phyloP scores from a whole-genome alignment of 345 rosid genomes.

The Murraya koenigii region DNA sequence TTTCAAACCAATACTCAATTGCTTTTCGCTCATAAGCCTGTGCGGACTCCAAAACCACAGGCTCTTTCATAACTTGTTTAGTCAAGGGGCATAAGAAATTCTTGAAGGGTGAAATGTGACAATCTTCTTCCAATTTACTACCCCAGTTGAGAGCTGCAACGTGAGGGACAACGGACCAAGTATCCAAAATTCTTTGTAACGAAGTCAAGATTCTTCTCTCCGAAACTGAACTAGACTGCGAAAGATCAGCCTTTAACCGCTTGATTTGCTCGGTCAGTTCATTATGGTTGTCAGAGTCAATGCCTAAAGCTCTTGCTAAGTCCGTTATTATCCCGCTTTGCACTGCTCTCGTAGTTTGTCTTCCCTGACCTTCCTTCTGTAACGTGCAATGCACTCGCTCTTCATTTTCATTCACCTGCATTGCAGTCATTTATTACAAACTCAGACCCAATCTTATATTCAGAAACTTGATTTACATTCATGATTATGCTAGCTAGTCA shows the following conservation, averaged over 20 bases:
- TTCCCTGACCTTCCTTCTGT: conserved; percentile 36
- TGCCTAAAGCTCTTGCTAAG: conserved; percentile 40
- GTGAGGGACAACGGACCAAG: conserved; percentile 21
- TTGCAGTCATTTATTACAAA: neutral
- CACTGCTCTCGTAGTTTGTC: conserved; percentile 36
- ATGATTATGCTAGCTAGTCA: too few relatives aligned
- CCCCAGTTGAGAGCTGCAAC: conserved; percentile 6
- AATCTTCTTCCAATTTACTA: conserved; percentile 30
- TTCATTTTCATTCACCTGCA: conserved; percentile 43
- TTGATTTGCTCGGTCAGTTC: conserved; percentile 36
- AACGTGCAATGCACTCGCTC: conserved; percentile 34
- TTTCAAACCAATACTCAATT: conserved; percentile 35
- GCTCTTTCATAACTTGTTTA: conserved; percentile 48
- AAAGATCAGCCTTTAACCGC: conserved; percentile 26
- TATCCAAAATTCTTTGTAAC: conserved; percentile 31
- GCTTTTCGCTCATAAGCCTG: conserved; percentile 46
- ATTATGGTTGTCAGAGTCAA: conserved; percentile 21
- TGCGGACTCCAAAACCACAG: conserved; percentile 41
- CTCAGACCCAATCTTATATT: neutral
- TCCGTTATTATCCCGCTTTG: conserved; percentile 45
- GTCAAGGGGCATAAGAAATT: conserved; percentile 45
- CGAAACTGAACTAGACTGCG: conserved; percentile 9
- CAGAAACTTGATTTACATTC: too few relatives aligned
- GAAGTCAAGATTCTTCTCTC: conserved; percentile 30
- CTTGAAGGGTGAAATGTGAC: conserved; percentile 35